Percentiles rank a stretch among this genome's conserved stretches.
Conservation (phyloP, 2,329 filamentous ascomycete species). For the Ceratocystis albifundus region DNA sequence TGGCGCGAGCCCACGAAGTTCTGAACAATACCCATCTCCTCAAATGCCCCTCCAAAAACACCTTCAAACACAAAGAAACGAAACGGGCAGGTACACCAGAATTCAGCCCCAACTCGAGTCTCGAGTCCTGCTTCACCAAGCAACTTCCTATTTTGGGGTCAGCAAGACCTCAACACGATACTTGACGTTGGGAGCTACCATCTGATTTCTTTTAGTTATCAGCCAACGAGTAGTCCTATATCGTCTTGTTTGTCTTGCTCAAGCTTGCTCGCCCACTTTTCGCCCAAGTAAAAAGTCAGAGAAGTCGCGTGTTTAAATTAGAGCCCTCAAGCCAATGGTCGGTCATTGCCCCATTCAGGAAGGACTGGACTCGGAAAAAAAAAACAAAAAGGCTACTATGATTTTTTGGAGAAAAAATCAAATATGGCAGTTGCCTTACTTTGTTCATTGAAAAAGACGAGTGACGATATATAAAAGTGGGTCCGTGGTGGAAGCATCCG, state of each 20-base stretch:
- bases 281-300: too few relatives aligned
- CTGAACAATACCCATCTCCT: neutral
- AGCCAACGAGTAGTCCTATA: neutral
- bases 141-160: too few relatives aligned
- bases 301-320: constrained; percentile 4
- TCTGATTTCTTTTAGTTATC: too few relatives aligned
- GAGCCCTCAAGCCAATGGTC: neutral
- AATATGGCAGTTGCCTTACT: neutral
- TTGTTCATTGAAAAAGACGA: neutral
- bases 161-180: too few relatives aligned
- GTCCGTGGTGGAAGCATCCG: neutral
- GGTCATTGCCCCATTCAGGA: neutral
- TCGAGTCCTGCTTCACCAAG: too few relatives aligned
- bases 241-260: neutral
- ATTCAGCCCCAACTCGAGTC: too few relatives aligned
- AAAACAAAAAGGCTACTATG: neutral
- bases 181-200: too few relatives aligned
- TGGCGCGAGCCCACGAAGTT: neutral
- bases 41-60: too few relatives aligned
- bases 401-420: constrained; percentile 11
- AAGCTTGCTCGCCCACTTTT: too few relatives aligned
- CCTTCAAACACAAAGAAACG: too few relatives aligned
- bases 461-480: neutral
- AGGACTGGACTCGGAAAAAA: neutral
- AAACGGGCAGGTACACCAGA: too few relatives aligned